These are phyloP conservation scores for Kwoniella heveanensis DNA, from an alignment of 768 basidiomycete genomes.

Conservation along the genomic window DNA sequence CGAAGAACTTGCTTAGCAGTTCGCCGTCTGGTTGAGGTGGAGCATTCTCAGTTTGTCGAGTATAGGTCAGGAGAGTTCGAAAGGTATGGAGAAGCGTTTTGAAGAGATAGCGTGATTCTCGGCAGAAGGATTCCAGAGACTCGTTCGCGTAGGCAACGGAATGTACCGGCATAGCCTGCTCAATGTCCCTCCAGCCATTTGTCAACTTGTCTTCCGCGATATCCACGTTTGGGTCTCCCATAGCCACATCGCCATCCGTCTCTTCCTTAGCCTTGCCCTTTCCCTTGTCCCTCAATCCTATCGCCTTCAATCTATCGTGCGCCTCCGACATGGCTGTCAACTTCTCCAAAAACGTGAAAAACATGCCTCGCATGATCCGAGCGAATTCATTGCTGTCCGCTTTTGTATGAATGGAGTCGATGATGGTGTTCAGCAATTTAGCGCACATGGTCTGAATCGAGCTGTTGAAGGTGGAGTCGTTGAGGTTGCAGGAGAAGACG, in stretches of 20 bases:
- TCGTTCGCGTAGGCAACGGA: conserved; percentile 76
- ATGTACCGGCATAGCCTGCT: conserved; percentile 80
- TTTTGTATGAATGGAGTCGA: conserved; percentile 78
- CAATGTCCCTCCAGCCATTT: conserved; percentile 70
- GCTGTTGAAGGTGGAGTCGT: conserved; percentile 78
- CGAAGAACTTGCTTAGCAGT: conserved; percentile 84
- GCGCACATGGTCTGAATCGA: conserved; percentile 85
- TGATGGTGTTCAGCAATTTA: conserved; percentile 87
- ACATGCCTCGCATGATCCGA: conserved; percentile 70
- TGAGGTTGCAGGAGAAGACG: conserved; percentile 82
- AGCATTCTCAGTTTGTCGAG: conserved; percentile 70
- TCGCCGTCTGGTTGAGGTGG: conserved; percentile 78
- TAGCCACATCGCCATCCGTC: conserved; percentile 31
- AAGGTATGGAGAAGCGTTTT: conserved; percentile 86
- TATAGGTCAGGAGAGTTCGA: conserved; percentile 71
- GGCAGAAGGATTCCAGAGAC: conserved; percentile 73
- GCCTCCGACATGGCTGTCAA: conserved; percentile 71
- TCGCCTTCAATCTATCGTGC: conserved; percentile 48
- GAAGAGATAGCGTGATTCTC: conserved; percentile 82
- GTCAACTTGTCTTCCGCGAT: conserved; percentile 37
- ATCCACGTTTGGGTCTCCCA: conserved; percentile 29
- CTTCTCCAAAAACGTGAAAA: conserved; percentile 81
- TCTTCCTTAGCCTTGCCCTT: conserved; percentile 51
- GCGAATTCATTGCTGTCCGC: conserved; percentile 70
- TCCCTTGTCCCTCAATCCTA: conserved; percentile 37